A percentile compares a stretch with the other conserved stretches of the same genome.
phyloP scores from a whole-genome alignment of 345 rosid genomes.

The Lagerstroemia speciosa region DNA sequence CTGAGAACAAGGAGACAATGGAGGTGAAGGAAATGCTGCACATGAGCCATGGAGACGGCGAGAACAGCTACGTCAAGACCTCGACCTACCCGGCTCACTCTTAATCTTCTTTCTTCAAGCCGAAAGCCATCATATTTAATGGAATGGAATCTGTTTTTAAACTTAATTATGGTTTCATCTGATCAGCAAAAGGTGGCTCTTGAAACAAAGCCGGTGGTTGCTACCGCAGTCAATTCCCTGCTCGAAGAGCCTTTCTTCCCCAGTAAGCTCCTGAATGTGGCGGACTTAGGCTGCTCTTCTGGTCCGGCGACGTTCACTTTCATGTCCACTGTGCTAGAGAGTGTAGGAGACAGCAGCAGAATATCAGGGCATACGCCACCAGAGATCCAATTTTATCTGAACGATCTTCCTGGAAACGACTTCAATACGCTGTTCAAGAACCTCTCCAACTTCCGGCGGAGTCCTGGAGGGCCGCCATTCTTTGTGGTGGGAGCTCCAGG shows the following conservation, averaged over 20 bases:
- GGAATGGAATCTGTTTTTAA: too few relatives aligned
- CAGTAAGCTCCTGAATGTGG: conserved; percentile 9
- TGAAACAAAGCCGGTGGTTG: conserved; percentile 9
- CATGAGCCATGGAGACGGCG: conserved; percentile 22
- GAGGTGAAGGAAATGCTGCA: conserved; percentile 13
- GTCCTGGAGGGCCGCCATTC: background rate
- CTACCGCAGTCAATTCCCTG: conserved; percentile 3
- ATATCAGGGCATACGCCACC: background rate
- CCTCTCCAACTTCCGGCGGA: background rate
- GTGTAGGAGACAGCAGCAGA: background rate
- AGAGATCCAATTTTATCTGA: background rate
- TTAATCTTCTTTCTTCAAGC: background rate
- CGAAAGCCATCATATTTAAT: too few relatives aligned
- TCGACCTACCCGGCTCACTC: conserved; percentile 4
- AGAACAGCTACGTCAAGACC: conserved; percentile 10
- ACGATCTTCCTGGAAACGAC: conserved; percentile 13
- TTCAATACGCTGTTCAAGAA: conserved; percentile 20
- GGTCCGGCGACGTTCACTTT: conserved; percentile 9
- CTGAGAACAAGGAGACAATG: background rate
- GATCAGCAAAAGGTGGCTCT: background rate
- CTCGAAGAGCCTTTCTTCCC: conserved; percentile 2
- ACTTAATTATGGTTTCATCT: too few relatives aligned
- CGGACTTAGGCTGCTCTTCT: conserved; percentile 20
- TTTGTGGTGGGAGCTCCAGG: conserved; percentile 18
- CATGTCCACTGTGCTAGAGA: background rate